Conservation (phyloP, 257 asterid genomes). For the Solanum neorickii region DNA sequence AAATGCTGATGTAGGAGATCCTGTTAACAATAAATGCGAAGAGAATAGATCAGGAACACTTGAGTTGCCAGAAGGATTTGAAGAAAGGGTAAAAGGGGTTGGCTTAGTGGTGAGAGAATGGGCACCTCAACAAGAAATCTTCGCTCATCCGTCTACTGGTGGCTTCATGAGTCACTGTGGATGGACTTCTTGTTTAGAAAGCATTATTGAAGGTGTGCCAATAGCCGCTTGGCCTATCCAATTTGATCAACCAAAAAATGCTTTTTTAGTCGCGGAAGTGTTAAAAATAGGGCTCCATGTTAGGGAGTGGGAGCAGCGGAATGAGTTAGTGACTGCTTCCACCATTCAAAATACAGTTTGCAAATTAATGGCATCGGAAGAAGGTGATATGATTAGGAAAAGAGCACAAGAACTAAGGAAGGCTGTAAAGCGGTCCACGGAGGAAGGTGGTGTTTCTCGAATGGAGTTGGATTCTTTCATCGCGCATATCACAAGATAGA, state of each 20-base stretch:
- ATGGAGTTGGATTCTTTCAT: background rate
- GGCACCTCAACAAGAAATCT: slow-evolving; percentile 5
- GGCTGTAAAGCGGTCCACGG: background rate
- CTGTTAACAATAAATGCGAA: background rate
- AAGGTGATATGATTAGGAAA: background rate
- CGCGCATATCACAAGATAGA: background rate
- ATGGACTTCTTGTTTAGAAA: background rate
- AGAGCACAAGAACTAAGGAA: background rate
- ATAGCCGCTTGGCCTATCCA: background rate
- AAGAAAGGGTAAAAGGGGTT: background rate
- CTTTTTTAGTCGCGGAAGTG: background rate
- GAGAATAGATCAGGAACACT: background rate
- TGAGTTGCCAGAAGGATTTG: slow-evolving; percentile 1
- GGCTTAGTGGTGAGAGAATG: slow-evolving; percentile 2
- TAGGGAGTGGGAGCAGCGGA: background rate
- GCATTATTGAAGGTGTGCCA: background rate
- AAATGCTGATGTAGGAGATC: background rate
- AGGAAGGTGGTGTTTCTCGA: background rate
- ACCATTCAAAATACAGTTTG: background rate
- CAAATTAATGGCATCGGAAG: background rate
- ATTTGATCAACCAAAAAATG: background rate
- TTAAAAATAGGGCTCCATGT: background rate
- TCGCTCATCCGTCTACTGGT: background rate
- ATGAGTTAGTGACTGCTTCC: background rate
- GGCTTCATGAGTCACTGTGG: background rate